Evolutionary conservation across 495 filamentous ascomycete genomes (phyloP).

Genomic region (Amniculicola lignicola): DNA sequence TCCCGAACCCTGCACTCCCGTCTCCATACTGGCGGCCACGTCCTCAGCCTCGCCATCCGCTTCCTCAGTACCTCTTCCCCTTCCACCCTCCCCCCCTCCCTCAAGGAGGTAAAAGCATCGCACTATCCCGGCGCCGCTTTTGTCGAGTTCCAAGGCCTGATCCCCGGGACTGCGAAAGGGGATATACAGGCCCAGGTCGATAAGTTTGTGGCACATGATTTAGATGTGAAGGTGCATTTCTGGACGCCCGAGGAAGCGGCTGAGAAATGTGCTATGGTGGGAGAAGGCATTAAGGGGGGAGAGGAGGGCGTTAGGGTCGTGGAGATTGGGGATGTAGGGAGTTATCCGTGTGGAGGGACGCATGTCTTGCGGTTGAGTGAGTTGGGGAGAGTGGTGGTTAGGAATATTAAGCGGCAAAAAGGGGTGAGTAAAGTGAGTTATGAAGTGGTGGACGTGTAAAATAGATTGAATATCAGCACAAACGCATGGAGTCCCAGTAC

Average conservation of each 20-base stretch:
- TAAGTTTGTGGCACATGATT: slow-evolving; percentile 48
- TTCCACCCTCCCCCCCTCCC: slow-evolving; percentile 40
- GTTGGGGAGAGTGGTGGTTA: slow-evolving; percentile 55
- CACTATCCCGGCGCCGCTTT: slow-evolving; percentile 60
- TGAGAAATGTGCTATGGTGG: slow-evolving; percentile 42
- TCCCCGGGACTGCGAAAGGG: slow-evolving; percentile 57
- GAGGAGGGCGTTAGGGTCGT: slow-evolving; percentile 54
- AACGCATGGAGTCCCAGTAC: too few relatives aligned
- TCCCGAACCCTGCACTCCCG: slow-evolving; percentile 57
- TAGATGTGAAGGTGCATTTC: slow-evolving; percentile 58
- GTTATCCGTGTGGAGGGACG: slow-evolving; percentile 64
- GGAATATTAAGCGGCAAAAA: slow-evolving; percentile 58
- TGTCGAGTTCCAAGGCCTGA: slow-evolving; percentile 58
- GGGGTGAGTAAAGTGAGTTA: slow-evolving; percentile 57
- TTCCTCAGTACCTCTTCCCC: slow-evolving; percentile 36
- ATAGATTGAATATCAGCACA: too few relatives aligned
- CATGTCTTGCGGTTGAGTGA: slow-evolving; percentile 55
- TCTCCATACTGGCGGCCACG: slow-evolving; percentile 63
- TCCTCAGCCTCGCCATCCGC: slow-evolving; percentile 58
- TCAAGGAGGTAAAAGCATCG: slow-evolving; percentile 60
- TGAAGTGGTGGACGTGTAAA: slow-evolving; percentile 36
- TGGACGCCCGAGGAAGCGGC: slow-evolving; percentile 56
- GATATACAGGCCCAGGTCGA: slow-evolving; percentile 54
- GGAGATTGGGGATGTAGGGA: slow-evolving; percentile 56
- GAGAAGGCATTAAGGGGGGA: slow-evolving; percentile 45